Percentiles rank a stretch among this genome's conserved stretches.
Evolutionary conservation across 2,329 filamentous ascomycete genomes (phyloP).

Genomic region (Aspergillus latus): DNA sequence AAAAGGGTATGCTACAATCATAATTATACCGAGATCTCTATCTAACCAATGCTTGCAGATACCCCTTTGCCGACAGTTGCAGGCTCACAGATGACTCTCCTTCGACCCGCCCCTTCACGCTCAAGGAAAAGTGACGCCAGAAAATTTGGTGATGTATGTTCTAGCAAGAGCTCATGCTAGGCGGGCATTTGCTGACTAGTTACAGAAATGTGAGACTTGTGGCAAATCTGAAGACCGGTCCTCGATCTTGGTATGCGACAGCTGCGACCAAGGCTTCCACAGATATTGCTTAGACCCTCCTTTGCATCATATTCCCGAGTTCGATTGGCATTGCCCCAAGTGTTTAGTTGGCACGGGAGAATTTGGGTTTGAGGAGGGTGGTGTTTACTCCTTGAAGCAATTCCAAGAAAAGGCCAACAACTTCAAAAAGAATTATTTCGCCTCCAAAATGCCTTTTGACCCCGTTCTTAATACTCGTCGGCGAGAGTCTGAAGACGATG

Average conservation of each 20-base stretch:
- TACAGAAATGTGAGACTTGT: constrained; percentile 79
- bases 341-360: constrained; percentile 95
- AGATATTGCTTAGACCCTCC: constrained; percentile 86
- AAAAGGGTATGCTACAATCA: constrained; percentile 63
- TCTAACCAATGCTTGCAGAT: constrained; percentile 34
- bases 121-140: constrained; percentile 55
- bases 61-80: constrained; percentile 72
- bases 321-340: constrained; percentile 93
- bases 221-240: constrained; percentile 72
- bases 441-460: constrained; percentile 84
- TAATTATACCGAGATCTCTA: neutral
- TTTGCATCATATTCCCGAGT: constrained; percentile 71
- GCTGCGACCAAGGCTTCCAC: constrained; percentile 87
- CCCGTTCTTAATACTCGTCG: constrained; percentile 76
- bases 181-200: constrained; percentile 29
- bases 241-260: constrained; percentile 79
- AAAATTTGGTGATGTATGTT: constrained; percentile 58
- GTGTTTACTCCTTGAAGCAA: constrained; percentile 88
- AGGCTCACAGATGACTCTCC: constrained; percentile 94
- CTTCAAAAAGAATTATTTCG: constrained; percentile 94
- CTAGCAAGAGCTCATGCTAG: neutral
- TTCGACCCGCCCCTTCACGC: constrained; percentile 72
- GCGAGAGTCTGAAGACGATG: constrained; percentile 88
- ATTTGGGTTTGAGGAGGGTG: constrained; percentile 96
- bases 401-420: constrained; percentile 95